These are phyloP conservation scores for Cruciata laevipes DNA, from an alignment of 257 asterid species.

Conservation along the genomic window DNA sequence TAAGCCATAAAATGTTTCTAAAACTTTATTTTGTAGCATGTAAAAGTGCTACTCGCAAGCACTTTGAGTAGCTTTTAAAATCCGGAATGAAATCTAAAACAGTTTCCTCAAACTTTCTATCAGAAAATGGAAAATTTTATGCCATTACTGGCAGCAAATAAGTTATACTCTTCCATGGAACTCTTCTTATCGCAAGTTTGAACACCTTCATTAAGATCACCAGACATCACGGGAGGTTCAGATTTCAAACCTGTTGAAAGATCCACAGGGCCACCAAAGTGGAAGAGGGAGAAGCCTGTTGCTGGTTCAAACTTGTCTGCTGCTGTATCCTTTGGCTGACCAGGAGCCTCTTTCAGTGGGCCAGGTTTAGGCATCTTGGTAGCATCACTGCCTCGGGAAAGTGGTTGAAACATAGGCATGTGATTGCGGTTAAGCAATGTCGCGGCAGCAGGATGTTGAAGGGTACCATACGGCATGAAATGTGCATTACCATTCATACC, in stretches of 20 bases:
- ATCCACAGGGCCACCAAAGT: constrained; percentile 84
- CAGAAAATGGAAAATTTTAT: constrained; percentile 75
- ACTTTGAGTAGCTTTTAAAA: constrained; percentile 29
- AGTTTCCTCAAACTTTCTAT: constrained; percentile 32
- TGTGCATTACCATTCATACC: constrained; percentile 57
- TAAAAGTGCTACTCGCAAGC: constrained; percentile 36
- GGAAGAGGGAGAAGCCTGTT: constrained; percentile 87
- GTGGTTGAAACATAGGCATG: constrained; percentile 50
- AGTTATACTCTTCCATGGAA: constrained; percentile 72
- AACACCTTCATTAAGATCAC: constrained; percentile 28
- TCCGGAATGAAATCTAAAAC: constrained; percentile 22
- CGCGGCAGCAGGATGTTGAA: constrained; percentile 51
- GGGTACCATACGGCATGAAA: constrained; percentile 55
- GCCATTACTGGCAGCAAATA: constrained; percentile 80
- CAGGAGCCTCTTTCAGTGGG: constrained; percentile 26
- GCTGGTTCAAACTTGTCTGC: constrained; percentile 34
- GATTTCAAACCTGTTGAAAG: constrained; percentile 55
- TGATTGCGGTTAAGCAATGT: constrained; percentile 48
- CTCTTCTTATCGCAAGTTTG: constrained; percentile 43
- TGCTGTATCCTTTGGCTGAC: constrained; percentile 27
- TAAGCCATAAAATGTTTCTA: constrained; percentile 18
- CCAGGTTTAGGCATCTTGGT: constrained; percentile 31
- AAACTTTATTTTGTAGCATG: constrained; percentile 29
- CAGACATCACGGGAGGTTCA: constrained; percentile 34
- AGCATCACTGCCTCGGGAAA: constrained; percentile 43